These are phyloP conservation scores for Fagus sylvatica DNA, from an alignment of 306 rosid species.

Conservation along the genomic window DNA sequence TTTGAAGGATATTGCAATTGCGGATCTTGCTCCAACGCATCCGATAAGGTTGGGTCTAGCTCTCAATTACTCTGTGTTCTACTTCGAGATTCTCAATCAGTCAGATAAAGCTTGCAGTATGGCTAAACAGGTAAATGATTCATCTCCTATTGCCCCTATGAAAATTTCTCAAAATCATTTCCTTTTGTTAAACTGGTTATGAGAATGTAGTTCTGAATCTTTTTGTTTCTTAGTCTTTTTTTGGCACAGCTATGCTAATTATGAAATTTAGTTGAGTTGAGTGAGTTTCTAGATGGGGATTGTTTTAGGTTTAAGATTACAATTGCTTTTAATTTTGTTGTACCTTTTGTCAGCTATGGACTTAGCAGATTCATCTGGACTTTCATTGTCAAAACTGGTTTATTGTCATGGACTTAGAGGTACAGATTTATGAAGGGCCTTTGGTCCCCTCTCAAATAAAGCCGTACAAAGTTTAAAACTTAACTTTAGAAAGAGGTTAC, in stretches of 20 bases:
- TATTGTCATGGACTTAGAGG: not conserved
- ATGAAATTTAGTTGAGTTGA: not conserved
- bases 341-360: not conserved
- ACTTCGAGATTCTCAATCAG: slow-evolving; percentile 75
- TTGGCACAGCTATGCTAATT: not conserved
- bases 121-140: slow-evolving; percentile 68
- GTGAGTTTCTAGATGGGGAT: not conserved
- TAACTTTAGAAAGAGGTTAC: not conserved
- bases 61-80: slow-evolving; percentile 74
- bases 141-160: not conserved
- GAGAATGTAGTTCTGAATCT: no score
- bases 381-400: not conserved
- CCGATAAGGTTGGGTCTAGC: slow-evolving; percentile 84
- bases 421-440: not conserved
- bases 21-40: slow-evolving; percentile 75
- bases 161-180: not conserved
- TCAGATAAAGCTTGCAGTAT: slow-evolving; percentile 75
- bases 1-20: slow-evolving; percentile 53
- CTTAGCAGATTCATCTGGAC: not conserved
- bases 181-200: not conserved
- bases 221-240: not conserved
- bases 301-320: not conserved
- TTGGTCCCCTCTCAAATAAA: not conserved
- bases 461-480: not conserved
- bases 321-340: not conserved